Conservation (phyloP, 140 eudicot genomes). For the Anethum foeniculum region DNA sequence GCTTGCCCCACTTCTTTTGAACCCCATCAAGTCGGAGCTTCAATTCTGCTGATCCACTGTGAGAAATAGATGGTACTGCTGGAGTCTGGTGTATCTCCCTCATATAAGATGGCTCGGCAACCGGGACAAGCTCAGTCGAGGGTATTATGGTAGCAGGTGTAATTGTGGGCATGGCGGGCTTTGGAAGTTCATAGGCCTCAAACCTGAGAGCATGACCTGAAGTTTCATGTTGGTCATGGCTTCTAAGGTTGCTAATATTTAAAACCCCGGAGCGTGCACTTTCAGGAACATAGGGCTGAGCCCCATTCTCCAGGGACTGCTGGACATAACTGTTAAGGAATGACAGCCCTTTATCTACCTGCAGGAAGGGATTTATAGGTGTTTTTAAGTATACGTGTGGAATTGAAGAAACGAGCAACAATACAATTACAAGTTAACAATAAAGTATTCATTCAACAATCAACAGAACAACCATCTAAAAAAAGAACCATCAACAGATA, state of each 20-base stretch:
- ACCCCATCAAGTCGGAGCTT: slow-evolving; percentile 91
- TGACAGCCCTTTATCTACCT: slow-evolving; percentile 74
- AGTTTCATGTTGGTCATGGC: slow-evolving; percentile 46
- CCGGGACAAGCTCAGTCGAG: slow-evolving; percentile 73
- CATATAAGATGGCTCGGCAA: slow-evolving; percentile 55
- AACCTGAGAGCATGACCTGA: slow-evolving; percentile 87
- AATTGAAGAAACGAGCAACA: background rate
- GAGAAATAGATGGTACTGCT: slow-evolving; percentile 32
- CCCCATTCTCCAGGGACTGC: slow-evolving; percentile 71
- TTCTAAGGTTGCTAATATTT: slow-evolving; percentile 40
- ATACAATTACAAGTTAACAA: background rate
- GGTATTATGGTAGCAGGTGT: slow-evolving; percentile 36
- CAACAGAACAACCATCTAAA: background rate
- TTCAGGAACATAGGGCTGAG: slow-evolving; percentile 87
- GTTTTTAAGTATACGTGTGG: background rate
- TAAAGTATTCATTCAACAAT: background rate
- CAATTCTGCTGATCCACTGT: slow-evolving; percentile 50
- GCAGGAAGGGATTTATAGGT: slow-evolving; percentile 15
- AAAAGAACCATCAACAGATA: background rate
- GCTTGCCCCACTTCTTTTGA: slow-evolving; percentile 90
- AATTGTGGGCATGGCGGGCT: slow-evolving; percentile 50
- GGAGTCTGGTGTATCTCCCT: slow-evolving; percentile 37
- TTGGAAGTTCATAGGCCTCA: slow-evolving; percentile 95
- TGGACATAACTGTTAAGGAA: slow-evolving; percentile 72
- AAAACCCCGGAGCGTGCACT: slow-evolving; percentile 52